Evolutionary conservation across 805 yeast genomes (phyloP).

Genomic region (Priceomyces haplophilus): DNA sequence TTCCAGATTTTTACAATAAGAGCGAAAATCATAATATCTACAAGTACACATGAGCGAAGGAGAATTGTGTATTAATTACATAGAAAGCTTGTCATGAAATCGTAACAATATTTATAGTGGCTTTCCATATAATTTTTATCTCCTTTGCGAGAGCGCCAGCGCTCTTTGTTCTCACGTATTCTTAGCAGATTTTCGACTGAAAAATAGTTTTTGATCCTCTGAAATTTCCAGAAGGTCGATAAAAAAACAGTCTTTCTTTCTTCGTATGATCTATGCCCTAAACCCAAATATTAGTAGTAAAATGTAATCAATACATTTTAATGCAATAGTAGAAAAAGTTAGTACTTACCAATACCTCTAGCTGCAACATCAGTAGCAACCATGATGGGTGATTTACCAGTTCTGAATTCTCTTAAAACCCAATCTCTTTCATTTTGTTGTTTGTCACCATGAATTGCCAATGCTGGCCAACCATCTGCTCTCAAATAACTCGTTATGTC

Average conservation of each 20-base stretch:
- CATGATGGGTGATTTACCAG: constrained; percentile 93
- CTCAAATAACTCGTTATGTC: constrained; percentile 88
- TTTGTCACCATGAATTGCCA: constrained; percentile 98
- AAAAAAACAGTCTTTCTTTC: constrained; percentile 6
- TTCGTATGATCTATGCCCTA: constrained; percentile 9
- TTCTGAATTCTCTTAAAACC: constrained; percentile 90
- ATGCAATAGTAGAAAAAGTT: constrained; percentile 6
- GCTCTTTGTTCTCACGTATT: constrained; percentile 5
- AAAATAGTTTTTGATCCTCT: constrained; percentile 1
- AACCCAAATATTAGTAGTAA: constrained; percentile 9
- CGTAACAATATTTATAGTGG: constrained; percentile 1
- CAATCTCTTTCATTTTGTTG: constrained; percentile 98
- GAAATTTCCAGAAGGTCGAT: neutral
- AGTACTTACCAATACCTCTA: constrained; percentile 96
- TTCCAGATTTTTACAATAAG: neutral
- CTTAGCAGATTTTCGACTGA: constrained; percentile 1
- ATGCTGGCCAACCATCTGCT: constrained; percentile 97
- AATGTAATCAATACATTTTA: neutral
- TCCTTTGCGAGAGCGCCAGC: constrained; percentile 3
- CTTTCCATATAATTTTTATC: constrained; percentile 6
- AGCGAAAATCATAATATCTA: constrained; percentile 3
- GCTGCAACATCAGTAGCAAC: constrained; percentile 99
- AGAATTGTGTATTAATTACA: constrained; percentile 5
- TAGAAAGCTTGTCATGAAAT: constrained; percentile 3
- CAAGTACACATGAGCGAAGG: constrained; percentile 5